These are phyloP conservation scores for Zasmidium angulare DNA, from an alignment of 2,329 filamentous ascomycete species.

Conservation along the genomic window DNA sequence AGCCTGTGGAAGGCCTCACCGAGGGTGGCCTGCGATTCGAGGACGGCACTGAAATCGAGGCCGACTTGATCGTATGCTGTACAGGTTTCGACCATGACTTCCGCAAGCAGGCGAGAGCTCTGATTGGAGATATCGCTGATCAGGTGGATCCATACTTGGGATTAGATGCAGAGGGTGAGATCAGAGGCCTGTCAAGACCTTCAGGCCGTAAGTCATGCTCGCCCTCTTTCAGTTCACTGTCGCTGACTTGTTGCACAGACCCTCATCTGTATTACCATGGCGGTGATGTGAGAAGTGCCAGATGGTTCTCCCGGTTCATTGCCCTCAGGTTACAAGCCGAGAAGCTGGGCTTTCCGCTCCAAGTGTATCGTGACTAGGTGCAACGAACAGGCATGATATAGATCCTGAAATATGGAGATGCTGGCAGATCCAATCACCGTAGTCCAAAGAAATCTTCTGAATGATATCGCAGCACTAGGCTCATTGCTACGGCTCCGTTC, in stretches of 20 bases:
- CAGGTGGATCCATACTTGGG: slow-evolving; percentile 47
- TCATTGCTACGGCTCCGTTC: too few species aligned
- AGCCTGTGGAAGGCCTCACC: slow-evolving; percentile 38
- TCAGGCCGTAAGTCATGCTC: too few species aligned
- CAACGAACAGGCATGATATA: too few species aligned
- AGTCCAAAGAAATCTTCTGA: too few species aligned
- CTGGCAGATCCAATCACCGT: too few species aligned
- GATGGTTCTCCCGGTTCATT: slow-evolving; percentile 51
- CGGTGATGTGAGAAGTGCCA: slow-evolving; percentile 42
- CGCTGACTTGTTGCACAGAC: too few species aligned
- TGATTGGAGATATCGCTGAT: slow-evolving; percentile 45
- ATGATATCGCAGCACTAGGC: too few species aligned
- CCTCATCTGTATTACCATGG: slow-evolving; percentile 48
- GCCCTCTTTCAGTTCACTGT: too few species aligned
- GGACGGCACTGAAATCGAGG: slow-evolving; percentile 44
- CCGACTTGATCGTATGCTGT: slow-evolving; percentile 49
- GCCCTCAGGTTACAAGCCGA: slow-evolving; percentile 47
- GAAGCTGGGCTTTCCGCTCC: not conserved
- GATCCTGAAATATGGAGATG: too few species aligned
- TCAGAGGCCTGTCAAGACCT: slow-evolving; percentile 44
- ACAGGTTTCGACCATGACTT: slow-evolving; percentile 50
- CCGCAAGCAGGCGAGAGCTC: slow-evolving; percentile 37
- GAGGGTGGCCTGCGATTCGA: slow-evolving; percentile 44
- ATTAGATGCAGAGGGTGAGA: slow-evolving; percentile 49
- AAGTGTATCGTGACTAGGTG: too few species aligned